Base-by-base conservation (phyloP, 768 basidiomycete species). In the Epithele typhae region DNA sequence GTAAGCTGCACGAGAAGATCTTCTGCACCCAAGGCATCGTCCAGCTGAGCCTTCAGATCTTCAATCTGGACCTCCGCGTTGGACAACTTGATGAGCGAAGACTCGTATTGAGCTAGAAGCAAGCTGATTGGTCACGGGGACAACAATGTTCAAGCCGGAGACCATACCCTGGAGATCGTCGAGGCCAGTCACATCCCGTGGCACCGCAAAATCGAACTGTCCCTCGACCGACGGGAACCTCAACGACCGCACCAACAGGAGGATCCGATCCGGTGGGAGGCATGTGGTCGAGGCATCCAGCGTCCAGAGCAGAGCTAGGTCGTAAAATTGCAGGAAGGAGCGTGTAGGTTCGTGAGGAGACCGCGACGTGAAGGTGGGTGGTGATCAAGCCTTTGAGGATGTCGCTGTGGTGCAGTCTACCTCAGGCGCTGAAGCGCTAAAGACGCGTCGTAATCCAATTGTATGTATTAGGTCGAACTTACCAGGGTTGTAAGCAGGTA, bases 1-100 rank as follows among this genome's bases (percentile, higher is more conserved):
- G 95, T 99, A 37, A 99, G 75, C 58, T 91, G 87, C 18, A 96
- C 92, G 12, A 98, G 79, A 78, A 99, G 87, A 50, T 99, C 96
- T 63, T 98, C 95, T 0, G 93, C 93, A 14, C 90, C 92, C 1
- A 95, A 72, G 0, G 96, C 92, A 64, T 94, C 93, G 58, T 99
- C 96, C 2, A 98, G 79, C 63, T 98, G 95, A 10, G 81, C 59
- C 64, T 98, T 97, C 50, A 99, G 79, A 48, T 95, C 91, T 51
- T 95, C 95, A 24, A 98, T 84, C 56, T 95, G 91, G 5, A 77
- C 76, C 59, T 97, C 94, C 3, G 96, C 92, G 57, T 92, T 91
- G 27, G 86, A 71, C 4, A 97, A 76, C 59, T 88, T 90, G 53
- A 85, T 82, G 21, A 89, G 70, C 1, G 86, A 72, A 30, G 83